Evolutionary conservation across 2,329 filamentous ascomycete genomes (phyloP), one percentile per base, ranked within the genome.

Genomic region (Colletotrichum acutatum): DNA sequence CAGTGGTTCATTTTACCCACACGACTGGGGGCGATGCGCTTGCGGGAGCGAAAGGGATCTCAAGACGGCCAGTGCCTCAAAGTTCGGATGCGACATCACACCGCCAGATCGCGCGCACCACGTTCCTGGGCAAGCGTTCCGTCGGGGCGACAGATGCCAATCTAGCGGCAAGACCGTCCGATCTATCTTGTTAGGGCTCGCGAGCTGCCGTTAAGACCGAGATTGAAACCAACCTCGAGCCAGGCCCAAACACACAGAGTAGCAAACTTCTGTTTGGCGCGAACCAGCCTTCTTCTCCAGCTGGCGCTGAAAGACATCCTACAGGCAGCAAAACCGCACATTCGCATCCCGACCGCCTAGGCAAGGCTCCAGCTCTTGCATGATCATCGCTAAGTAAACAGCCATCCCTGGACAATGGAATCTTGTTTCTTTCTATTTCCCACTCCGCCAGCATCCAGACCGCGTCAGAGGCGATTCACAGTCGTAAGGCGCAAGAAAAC

Each of bases 191-290:
- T 71, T 5, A 49, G 60, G 32, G 67, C 65, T 61, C 67, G 71
- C 71, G 67, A 71, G 66, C 54, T 57, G 67, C 60, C 71, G 46
- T 60, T 56, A 56, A 61, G 54, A 61, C 71, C 60, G 56, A 73
- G 66, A 71, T 73, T 62, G 66, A 71, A 73, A 71, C 71, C 46
- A 66, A 66, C 60, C 57, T 73, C 60, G 66, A 65, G 71, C 60
- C 66, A 70, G 61, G 49, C 52, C 56, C 53, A 69, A 66, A 71
- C 70, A 46, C 70, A 64, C 58, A 7, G 54, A 60, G 70, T 72
- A 66, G 61, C 70, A 72, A 69, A 30, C 30, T 60, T 56, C 30
- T 56, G 32, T 52, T 60, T 19, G 34, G 66, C 65, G 54, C 60
- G 42, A 60, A 61, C 60, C 56, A 66, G 58, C 58, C 58, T 58